These are phyloP conservation scores for Streptanthus diversifolius DNA, from an alignment of 345 rosid species.

Conservation along the genomic window DNA sequence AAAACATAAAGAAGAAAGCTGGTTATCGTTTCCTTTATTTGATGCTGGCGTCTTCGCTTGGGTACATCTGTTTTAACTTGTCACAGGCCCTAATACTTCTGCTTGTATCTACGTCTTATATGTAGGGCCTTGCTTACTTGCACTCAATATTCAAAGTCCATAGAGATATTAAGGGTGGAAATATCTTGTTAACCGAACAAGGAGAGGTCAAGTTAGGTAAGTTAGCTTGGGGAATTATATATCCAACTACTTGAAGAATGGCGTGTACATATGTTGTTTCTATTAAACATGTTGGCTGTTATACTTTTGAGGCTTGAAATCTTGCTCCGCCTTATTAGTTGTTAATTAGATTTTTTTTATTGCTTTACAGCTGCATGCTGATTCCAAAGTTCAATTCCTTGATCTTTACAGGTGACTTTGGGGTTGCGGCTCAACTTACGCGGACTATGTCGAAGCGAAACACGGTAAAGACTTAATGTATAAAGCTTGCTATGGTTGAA, in stretches of 20 bases:
- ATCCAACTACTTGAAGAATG: not conserved
- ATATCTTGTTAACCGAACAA: constrained; percentile 95
- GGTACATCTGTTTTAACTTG: constrained; percentile 3
- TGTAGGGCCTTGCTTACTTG: constrained; percentile 95
- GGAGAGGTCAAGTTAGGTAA: constrained; percentile 99
- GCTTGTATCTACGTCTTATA: constrained; percentile 26
- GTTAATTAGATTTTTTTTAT: not conserved
- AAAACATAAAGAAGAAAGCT: constrained; percentile 20
- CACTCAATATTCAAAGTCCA: constrained; percentile 97
- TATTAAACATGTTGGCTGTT: constrained; percentile 3
- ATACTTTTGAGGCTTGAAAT: constrained; percentile 2
- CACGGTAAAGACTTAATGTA: constrained; percentile 49
- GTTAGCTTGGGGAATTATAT: constrained; percentile 29
- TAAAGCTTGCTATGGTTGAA: constrained; percentile 14
- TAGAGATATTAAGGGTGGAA: constrained; percentile 98
- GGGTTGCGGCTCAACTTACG: constrained; percentile 98
- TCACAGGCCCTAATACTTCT: constrained; percentile 12
- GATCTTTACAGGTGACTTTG: constrained; percentile 83
- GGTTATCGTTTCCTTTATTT: constrained; percentile 11
- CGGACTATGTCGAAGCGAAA: constrained; percentile 99
- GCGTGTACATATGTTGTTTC: constrained; percentile 4
- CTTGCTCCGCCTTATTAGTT: not conserved
- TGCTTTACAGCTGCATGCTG: constrained; percentile 7
- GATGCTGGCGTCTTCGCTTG: constrained; percentile 7
- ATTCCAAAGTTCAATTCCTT: constrained; percentile 20